Conservation (phyloP, 495 filamentous ascomycete genomes). For the Penicillium atrosanguineum region DNA sequence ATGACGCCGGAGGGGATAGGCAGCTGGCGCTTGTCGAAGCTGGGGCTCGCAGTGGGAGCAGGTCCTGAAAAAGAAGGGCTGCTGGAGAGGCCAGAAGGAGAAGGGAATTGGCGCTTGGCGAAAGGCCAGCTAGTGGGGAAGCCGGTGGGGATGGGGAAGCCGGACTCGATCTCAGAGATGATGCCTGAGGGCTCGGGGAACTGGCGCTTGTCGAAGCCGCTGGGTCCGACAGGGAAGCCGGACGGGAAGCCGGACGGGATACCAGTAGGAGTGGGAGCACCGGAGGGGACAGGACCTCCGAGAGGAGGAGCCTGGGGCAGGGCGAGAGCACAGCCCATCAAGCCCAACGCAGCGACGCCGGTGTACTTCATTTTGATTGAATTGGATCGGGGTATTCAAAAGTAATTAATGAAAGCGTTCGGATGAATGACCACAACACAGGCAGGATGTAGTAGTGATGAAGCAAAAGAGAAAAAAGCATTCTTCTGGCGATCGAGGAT, state of each 20-base stretch:
- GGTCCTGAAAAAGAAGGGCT: constrained; percentile 2
- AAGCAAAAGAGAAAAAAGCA: not conserved
- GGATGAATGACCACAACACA: not conserved
- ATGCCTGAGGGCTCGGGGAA: not conserved
- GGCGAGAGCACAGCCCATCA: constrained; percentile 30
- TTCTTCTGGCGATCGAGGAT: not conserved
- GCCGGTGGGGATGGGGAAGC: constrained; percentile 4
- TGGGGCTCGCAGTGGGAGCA: not conserved
- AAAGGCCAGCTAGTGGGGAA: not conserved
- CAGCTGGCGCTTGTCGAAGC: constrained; percentile 1
- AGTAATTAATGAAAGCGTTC: not conserved
- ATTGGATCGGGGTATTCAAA: not conserved
- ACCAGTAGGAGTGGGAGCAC: not conserved
- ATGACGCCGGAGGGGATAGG: constrained; percentile 3
- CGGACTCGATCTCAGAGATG: not conserved
- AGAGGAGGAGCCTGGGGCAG: constrained; percentile 15
- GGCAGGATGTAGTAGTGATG: not conserved
- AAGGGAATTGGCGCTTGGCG: not conserved
- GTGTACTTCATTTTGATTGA: constrained; percentile 22
- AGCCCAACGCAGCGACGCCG: constrained; percentile 18
- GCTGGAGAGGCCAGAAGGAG: not conserved
- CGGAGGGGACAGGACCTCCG: not conserved
- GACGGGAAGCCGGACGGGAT: not conserved
- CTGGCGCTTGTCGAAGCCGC: constrained; percentile 1
- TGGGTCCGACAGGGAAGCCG: not conserved